phyloP scores from a whole-genome alignment of 305 asterid species.

The Fraxinus sp. region DNA sequence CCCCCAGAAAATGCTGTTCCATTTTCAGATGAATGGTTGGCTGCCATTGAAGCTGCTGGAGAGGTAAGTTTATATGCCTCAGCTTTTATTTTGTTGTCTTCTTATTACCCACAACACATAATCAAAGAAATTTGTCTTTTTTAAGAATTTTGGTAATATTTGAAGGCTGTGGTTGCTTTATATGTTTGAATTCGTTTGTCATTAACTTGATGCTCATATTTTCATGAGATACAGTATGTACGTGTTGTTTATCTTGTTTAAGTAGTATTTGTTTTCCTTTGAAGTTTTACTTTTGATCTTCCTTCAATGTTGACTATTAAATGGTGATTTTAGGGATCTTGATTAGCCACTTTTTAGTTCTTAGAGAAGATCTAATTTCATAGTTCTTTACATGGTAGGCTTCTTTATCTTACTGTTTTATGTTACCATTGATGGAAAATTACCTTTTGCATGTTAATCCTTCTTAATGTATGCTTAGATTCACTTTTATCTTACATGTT shows the following conservation, averaged over 20 bases:
- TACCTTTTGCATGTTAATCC: neutral
- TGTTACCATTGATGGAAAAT: neutral
- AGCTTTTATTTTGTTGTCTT: constrained; percentile 3
- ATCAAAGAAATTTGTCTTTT: neutral
- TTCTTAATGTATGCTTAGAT: neutral
- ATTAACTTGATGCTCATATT: constrained; percentile 10
- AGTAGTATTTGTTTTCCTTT: neutral
- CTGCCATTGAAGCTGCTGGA: constrained; percentile 97
- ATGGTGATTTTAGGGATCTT: neutral
- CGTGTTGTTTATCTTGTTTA: neutral
- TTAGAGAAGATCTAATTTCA: neutral
- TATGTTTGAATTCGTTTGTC: constrained; percentile 1
- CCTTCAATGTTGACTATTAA: neutral
- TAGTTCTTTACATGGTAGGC: neutral
- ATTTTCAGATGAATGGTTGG: constrained; percentile 98
- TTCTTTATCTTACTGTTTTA: neutral
- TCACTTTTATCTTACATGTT: neutral
- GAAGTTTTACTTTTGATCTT: neutral
- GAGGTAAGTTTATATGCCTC: constrained; percentile 55
- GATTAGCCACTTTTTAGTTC: neutral
- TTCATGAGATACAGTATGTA: neutral
- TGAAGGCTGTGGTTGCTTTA: constrained; percentile 1
- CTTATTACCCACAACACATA: neutral
- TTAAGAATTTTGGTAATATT: constrained; percentile 16
- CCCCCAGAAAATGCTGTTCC: constrained; percentile 70